Conservation (phyloP, 2,329 filamentous ascomycete genomes). For the Botrytis deweyae region DNA sequence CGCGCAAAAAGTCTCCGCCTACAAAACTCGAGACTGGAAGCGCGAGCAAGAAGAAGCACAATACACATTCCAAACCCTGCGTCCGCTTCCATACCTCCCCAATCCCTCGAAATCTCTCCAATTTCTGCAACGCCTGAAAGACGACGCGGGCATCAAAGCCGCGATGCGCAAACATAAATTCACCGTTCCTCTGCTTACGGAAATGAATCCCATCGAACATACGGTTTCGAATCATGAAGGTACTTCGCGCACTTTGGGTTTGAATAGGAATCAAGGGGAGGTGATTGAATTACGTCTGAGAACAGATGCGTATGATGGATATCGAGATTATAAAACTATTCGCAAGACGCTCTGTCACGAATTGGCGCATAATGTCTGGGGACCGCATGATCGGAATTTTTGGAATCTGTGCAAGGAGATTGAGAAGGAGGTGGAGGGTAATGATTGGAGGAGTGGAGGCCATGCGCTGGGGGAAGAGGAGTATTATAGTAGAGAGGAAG, state of each 20-base stretch:
- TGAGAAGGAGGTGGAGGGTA: slow-evolving; percentile 78
- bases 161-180: slow-evolving; percentile 85
- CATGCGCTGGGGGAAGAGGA: slow-evolving; percentile 59
- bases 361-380: slow-evolving; percentile 85
- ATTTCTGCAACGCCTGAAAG: slow-evolving; percentile 72
- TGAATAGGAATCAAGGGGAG: slow-evolving; percentile 86
- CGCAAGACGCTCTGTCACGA: slow-evolving; percentile 93
- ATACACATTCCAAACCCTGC: slow-evolving; percentile 80
- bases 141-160: slow-evolving; percentile 81
- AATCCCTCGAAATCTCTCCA: slow-evolving; percentile 67
- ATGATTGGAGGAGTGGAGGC: slow-evolving; percentile 75
- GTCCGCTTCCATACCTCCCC: slow-evolving; percentile 75
- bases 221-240: slow-evolving; percentile 70
- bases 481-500: slow-evolving; percentile 50
- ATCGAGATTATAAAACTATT: slow-evolving; percentile 88
- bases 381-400: slow-evolving; percentile 81
- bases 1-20: slow-evolving; percentile 40
- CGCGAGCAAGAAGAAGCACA: slow-evolving; percentile 49
- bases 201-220: slow-evolving; percentile 89
- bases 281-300: slow-evolving; percentile 86
- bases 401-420: slow-evolving; percentile 88
- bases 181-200: slow-evolving; percentile 80
- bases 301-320: slow-evolving; percentile 94
- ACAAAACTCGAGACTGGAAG: slow-evolving; percentile 48
- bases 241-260: slow-evolving; percentile 72